Evolutionary conservation across 176 grass and related monocot genomes (phyloP).

Genomic region (Zea mays): DNA sequence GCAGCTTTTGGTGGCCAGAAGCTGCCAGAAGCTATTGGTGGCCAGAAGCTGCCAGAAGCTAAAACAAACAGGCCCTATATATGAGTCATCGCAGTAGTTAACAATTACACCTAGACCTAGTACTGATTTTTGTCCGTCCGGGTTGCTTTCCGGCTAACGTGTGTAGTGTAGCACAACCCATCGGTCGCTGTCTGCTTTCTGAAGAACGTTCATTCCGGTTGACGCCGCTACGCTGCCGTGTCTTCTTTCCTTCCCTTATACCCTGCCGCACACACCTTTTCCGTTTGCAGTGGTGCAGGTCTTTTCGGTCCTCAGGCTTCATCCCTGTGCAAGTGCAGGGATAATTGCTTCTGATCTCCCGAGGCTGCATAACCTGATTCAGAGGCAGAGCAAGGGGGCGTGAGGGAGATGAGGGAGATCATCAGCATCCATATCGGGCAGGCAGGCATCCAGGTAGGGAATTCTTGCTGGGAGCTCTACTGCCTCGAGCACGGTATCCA

Average conservation of each 20-base stretch:
- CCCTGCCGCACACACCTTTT: neutral
- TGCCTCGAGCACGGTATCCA: conserved; percentile 88
- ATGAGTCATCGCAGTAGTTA: neutral
- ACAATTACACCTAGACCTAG: neutral
- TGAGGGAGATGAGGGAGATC: conserved; percentile 60
- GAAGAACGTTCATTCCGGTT: conserved; percentile 20
- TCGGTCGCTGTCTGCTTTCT: conserved; percentile 22
- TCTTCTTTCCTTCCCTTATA: neutral
- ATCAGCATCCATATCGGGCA: conserved; percentile 88
- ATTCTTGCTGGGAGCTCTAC: conserved; percentile 90
- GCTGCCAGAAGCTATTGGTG: too few relatives aligned
- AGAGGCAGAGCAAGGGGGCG: neutral
- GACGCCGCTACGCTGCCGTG: conserved; percentile 27
- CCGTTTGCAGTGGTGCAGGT: neutral
- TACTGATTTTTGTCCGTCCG: neutral
- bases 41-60: too few relatives aligned
- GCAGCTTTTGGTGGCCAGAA: too few relatives aligned
- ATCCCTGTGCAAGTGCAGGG: neutral
- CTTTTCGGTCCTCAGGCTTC: conserved; percentile 25
- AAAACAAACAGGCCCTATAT: too few relatives aligned
- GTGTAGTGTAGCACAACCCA: conserved; percentile 29
- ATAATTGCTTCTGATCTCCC: neutral
- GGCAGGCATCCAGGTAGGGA: conserved; percentile 88
- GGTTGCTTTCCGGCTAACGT: conserved; percentile 38
- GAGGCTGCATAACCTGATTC: neutral